phyloP scores from a whole-genome alignment of 306 rosid genomes.

The Lathyrus sativus region DNA sequence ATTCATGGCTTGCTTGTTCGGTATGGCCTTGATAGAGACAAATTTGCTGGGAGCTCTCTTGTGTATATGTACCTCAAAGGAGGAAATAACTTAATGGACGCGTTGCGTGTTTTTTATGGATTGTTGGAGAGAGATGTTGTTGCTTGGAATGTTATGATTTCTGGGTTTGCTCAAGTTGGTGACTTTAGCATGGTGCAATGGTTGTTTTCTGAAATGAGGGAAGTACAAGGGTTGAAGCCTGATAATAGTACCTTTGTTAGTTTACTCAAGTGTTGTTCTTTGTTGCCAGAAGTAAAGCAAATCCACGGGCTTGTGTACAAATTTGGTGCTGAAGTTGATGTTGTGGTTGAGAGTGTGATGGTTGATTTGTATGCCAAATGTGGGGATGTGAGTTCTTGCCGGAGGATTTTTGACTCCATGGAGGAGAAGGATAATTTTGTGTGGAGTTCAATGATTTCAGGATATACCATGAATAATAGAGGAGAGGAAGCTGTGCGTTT shows the following conservation, averaged over 20 bases:
- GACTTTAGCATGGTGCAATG: constrained; percentile 40
- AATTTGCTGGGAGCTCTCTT: constrained; percentile 54
- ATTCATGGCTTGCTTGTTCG: constrained; percentile 50
- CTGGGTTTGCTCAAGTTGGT: constrained; percentile 57
- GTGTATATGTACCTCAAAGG: constrained; percentile 49
- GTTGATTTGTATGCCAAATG: constrained; percentile 55
- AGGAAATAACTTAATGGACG: constrained; percentile 34
- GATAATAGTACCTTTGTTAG: constrained; percentile 44
- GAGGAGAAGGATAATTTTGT: constrained; percentile 54
- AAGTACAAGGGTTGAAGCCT: constrained; percentile 43
- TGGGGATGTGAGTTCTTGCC: constrained; percentile 45
- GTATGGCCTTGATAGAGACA: constrained; percentile 48
- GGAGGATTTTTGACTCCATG: constrained; percentile 49
- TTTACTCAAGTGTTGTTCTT: constrained; percentile 51
- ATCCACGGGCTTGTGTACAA: constrained; percentile 49
- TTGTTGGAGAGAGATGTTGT: constrained; percentile 51
- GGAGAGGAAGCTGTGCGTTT: constrained; percentile 52
- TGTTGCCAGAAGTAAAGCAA: constrained; percentile 44
- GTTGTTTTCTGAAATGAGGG: constrained; percentile 55
- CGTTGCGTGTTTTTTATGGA: constrained; percentile 42
- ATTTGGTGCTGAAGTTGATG: constrained; percentile 50
- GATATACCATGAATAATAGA: constrained; percentile 44
- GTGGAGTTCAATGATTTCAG: constrained; percentile 59
- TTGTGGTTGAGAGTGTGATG: constrained; percentile 51
- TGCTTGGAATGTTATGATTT: constrained; percentile 62